phyloP scores from a whole-genome alignment of 2,329 filamentous ascomycete species.

The Colletotrichum sp. region DNA sequence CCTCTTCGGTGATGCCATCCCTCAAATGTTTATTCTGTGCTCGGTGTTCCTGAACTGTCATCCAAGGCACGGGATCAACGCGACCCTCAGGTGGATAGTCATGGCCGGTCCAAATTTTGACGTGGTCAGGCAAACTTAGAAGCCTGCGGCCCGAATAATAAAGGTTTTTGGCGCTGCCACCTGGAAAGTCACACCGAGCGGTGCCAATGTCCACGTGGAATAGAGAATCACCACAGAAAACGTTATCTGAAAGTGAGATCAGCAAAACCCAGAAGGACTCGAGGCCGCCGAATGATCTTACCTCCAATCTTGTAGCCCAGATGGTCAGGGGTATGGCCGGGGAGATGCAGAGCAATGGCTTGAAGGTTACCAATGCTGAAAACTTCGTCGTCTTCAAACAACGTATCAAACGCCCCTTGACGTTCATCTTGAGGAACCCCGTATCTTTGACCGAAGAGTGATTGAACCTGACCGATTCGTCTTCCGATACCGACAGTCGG shows the following conservation, averaged over 20 bases:
- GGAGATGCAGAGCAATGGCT: conserved; percentile 57
- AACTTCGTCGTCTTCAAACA: conserved; percentile 58
- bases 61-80: conserved; percentile 38
- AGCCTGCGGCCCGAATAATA: conserved; percentile 49
- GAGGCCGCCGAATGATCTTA: conserved; percentile 21
- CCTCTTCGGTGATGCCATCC: conserved; percentile 42
- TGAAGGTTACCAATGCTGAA: conserved; percentile 55
- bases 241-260: conserved; percentile 34
- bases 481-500: conserved; percentile 60
- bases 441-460: conserved; percentile 54
- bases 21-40: conserved; percentile 52
- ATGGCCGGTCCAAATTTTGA: conserved; percentile 59
- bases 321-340: conserved; percentile 67
- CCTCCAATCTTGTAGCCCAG: conserved; percentile 61
- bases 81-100: conserved; percentile 53
- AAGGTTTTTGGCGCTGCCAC: conserved; percentile 48
- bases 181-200: conserved; percentile 61
- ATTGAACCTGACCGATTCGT: conserved; percentile 57
- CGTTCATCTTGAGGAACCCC: conserved; percentile 48
- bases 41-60: conserved; percentile 51
- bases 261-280: neutral
- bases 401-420: conserved; percentile 52
- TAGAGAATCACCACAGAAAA: conserved; percentile 60
- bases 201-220: conserved; percentile 58
- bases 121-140: conserved; percentile 44